These are phyloP conservation scores for Tolypocladium ovalisporum DNA, from an alignment of 2,329 filamentous ascomycete genomes.

Conservation along the genomic window DNA sequence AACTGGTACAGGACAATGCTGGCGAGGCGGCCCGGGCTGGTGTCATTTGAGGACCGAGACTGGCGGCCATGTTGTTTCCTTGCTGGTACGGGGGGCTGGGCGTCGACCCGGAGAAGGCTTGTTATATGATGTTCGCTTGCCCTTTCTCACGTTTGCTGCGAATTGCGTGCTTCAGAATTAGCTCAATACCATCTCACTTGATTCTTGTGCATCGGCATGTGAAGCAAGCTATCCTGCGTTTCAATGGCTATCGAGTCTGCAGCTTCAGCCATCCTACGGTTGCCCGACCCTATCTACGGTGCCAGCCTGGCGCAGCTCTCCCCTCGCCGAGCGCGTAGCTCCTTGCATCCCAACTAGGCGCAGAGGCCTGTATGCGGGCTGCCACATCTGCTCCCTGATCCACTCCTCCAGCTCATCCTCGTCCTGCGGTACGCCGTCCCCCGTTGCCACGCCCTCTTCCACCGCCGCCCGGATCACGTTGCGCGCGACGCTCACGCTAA, in stretches of 20 bases:
- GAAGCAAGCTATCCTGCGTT: neutral
- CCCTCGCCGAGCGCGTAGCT: conserved; percentile 45
- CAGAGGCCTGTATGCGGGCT: conserved; percentile 55
- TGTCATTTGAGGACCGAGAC: conserved; percentile 26
- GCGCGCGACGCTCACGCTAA: conserved; percentile 68
- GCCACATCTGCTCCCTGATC: conserved; percentile 75
- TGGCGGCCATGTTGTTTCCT: neutral
- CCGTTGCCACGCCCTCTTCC: conserved; percentile 55
- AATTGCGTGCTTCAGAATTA: neutral
- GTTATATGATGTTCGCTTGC: neutral
- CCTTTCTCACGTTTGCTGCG: neutral
- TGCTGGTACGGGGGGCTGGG: neutral
- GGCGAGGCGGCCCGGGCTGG: conserved; percentile 52
- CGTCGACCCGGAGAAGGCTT: neutral
- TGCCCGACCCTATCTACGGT: conserved; percentile 12
- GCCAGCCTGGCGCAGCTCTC: conserved; percentile 19
- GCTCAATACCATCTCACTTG: neutral
- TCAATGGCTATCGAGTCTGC: neutral
- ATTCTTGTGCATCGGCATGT: neutral
- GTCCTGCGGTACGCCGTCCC: conserved; percentile 50
- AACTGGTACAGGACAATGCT: conserved; percentile 43
- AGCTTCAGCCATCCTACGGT: neutral
- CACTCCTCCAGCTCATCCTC: conserved; percentile 53
- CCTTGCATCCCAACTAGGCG: conserved; percentile 39
- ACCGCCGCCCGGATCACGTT: conserved; percentile 64